Percentiles rank a stretch among this genome's conserved stretches.
Conservation (phyloP, 1,139 yeast species). For the Scheffersomyces quercinus region DNA sequence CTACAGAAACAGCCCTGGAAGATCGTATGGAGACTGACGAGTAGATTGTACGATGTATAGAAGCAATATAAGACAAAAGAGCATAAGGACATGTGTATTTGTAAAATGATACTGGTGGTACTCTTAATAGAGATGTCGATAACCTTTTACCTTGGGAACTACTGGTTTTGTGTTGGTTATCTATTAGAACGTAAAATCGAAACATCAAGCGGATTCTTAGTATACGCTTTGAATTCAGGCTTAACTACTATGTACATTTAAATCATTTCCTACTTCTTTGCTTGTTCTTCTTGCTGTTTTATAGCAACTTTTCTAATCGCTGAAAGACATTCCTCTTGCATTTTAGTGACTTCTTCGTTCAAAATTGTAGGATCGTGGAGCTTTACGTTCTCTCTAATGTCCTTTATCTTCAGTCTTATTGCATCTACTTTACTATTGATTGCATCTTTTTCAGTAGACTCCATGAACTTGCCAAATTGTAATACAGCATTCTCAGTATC, state of each 20-base stretch:
- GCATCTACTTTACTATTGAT: slow-evolving; percentile 29
- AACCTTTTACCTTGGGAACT: too few species aligned
- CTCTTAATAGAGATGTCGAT: too few species aligned
- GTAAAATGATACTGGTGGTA: too few species aligned
- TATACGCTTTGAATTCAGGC: too few species aligned
- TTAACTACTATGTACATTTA: slow-evolving; percentile 5
- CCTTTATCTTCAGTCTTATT: slow-evolving; percentile 46
- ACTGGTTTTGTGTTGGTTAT: too few species aligned
- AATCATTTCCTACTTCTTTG: slow-evolving; percentile 4
- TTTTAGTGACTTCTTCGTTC: slow-evolving; percentile 46
- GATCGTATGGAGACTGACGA: slow-evolving; percentile 62
- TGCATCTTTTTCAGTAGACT: slow-evolving; percentile 34
- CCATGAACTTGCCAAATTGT: slow-evolving; percentile 45
- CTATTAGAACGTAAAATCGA: too few species aligned
- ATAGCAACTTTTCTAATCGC: slow-evolving; percentile 56
- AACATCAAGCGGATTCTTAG: too few species aligned
- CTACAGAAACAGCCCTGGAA: slow-evolving; percentile 15
- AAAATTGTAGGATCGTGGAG: slow-evolving; percentile 37
- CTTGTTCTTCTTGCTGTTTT: slow-evolving; percentile 31
- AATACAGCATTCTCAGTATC: slow-evolving; percentile 55
- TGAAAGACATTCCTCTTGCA: slow-evolving; percentile 52
- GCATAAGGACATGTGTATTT: too few species aligned
- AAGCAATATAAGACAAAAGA: too few species aligned
- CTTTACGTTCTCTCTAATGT: slow-evolving; percentile 37
- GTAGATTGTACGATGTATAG: slow-evolving; percentile 10